Conservation (phyloP, 2,329 filamentous ascomycete species). For the Claviceps citrina region DNA sequence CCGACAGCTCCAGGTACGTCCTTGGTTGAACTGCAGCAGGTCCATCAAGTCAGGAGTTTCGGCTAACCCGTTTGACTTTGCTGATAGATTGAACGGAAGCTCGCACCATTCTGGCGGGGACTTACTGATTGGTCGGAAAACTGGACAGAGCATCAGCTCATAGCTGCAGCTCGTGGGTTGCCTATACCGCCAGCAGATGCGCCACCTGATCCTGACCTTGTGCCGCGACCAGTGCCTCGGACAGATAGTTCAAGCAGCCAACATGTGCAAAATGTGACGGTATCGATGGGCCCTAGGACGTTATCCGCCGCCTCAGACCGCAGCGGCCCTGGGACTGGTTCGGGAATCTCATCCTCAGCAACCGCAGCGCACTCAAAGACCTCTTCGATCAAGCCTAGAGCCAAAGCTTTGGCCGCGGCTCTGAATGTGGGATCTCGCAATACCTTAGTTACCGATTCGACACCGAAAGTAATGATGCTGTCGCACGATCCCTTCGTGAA, state of each 20-base stretch:
- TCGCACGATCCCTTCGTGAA: conserved; percentile 79
- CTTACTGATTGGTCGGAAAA: conserved; percentile 74
- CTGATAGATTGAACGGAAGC: conserved; percentile 67
- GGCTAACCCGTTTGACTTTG: background rate
- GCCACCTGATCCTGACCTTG: conserved; percentile 54
- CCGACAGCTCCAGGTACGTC: conserved; percentile 70
- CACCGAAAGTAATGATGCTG: conserved; percentile 62
- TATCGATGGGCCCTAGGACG: conserved; percentile 64
- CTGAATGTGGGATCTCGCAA: conserved; percentile 61
- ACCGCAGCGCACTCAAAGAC: conserved; percentile 22
- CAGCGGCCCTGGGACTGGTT: conserved; percentile 44
- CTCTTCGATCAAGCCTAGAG: conserved; percentile 61
- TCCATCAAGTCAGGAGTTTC: conserved; percentile 6
- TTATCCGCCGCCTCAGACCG: conserved; percentile 66
- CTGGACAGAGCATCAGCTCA: conserved; percentile 92
- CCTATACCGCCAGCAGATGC: conserved; percentile 74
- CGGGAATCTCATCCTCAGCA: conserved; percentile 37
- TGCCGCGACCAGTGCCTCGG: conserved; percentile 27
- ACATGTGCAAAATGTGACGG: conserved; percentile 56
- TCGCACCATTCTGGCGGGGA: conserved; percentile 93
- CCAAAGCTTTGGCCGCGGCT: conserved; percentile 76
- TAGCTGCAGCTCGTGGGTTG: conserved; percentile 73
- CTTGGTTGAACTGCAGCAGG: background rate
- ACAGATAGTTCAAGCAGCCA: conserved; percentile 34
- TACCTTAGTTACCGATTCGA: conserved; percentile 53